Evolutionary conservation across 345 rosid species (phyloP), one percentile per base, ranked within the genome.

Genomic region (Acer negundo): DNA sequence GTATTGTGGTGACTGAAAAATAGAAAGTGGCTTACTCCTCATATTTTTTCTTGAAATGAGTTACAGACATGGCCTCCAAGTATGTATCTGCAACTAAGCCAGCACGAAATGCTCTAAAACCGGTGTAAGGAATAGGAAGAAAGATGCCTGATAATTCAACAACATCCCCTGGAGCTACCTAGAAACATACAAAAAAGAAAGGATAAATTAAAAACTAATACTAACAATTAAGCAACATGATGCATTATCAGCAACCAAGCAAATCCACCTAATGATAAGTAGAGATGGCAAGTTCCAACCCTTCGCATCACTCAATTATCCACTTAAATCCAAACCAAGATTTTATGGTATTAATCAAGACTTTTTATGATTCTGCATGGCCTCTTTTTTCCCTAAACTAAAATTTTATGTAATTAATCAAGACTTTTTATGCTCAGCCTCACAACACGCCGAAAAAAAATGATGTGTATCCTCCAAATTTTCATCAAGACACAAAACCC

Each of bases 1-100:
- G 24, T n/a, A 10, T 59, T 58, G n/a, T 9, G 13, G 53, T 53
- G 42, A 40, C 22, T 53, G 55, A 53, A 74, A 75, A 53, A 51
- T 49, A 20, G 61, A 62, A 70, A 79, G 69, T 10, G 69, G 77
- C 94, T 91, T 89, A 96, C 99, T 96, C 95, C 76, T 96, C 99
- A 62, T 96, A 96, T 94, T 87, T 94, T 81, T 90, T 96, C 95
- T 94, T 94, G 89, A 91, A 94, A 80, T 96, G 97, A 74, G 86
- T 86, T 67, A 94, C 93, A 69, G 97, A 87, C 92, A 93, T 94
- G 74, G 91, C 94, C 85, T 96, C 98, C 84, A 96, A 85, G 76
- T 88, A 96, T 16, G 98, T 94, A 81, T 94, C 98, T 24, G 99
- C 98, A 81, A 96, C 97, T 84, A 96, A 89, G 67, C 99, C 99